Conservation (phyloP, 2,329 filamentous ascomycete genomes). For the Calonectria honghensis region DNA sequence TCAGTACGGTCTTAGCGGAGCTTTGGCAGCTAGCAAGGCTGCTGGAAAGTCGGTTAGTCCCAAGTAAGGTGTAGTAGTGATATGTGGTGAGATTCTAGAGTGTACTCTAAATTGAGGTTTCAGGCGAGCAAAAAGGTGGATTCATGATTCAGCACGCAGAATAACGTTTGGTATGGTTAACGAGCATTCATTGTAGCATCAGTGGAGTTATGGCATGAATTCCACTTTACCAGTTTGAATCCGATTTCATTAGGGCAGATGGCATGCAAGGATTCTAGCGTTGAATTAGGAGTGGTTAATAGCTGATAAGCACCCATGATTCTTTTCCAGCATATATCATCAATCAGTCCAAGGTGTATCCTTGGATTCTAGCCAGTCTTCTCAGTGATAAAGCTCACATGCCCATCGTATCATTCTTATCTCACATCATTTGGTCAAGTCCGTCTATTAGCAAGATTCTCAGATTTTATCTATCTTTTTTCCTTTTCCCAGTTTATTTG, state of each 20-base stretch:
- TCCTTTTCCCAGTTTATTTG: background rate
- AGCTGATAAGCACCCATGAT: background rate
- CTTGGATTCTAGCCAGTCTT: background rate
- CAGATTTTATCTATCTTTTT: conserved; percentile 20
- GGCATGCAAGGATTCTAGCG: background rate
- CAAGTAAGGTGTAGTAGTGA: conserved; percentile 17
- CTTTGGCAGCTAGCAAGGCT: conserved; percentile 63
- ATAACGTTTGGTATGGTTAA: background rate
- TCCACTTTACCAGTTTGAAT: background rate
- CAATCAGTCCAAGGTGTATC: background rate
- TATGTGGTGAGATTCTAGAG: background rate
- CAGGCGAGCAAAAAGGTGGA: background rate
- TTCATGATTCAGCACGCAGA: background rate
- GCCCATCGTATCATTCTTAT: background rate
- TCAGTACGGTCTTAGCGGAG: conserved; percentile 82
- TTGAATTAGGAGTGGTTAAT: background rate
- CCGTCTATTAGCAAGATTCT: background rate
- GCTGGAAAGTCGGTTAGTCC: conserved; percentile 50
- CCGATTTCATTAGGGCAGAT: background rate
- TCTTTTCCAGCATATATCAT: background rate
- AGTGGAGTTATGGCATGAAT: background rate
- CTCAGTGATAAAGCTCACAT: background rate
- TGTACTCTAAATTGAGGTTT: background rate
- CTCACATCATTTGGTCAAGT: background rate
- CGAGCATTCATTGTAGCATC: background rate